These are phyloP conservation scores for Mycosarcoma maydis DNA, from an alignment of 1,284 basidiomycete genomes.

Conservation along the genomic window DNA sequence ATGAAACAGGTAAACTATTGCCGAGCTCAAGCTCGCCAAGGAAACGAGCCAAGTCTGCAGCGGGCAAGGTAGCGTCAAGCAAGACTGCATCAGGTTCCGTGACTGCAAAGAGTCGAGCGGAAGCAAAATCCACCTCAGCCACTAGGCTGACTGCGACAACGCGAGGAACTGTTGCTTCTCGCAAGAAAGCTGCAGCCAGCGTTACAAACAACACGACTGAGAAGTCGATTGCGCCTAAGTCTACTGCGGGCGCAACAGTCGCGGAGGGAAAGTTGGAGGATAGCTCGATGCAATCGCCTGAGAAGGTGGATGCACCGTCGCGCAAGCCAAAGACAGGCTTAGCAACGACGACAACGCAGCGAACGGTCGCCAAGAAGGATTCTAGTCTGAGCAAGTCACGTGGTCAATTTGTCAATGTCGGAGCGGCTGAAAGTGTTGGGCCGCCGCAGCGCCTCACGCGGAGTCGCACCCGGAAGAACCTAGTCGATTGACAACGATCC, in stretches of 20 bases:
- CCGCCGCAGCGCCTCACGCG: slow-evolving; percentile 28
- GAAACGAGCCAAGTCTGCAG: slow-evolving; percentile 13
- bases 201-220: background rate
- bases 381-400: slow-evolving; percentile 6
- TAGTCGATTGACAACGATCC: slow-evolving; percentile 11
- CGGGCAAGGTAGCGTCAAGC: background rate
- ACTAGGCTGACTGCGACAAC: background rate
- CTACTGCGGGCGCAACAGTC: background rate
- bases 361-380: slow-evolving; percentile 7
- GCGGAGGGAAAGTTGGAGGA: background rate
- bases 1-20: background rate
- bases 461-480: slow-evolving; percentile 36
- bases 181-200: slow-evolving; percentile 9
- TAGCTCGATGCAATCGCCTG: background rate
- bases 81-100: slow-evolving; percentile 1
- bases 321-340: background rate
- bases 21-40: slow-evolving; percentile 7
- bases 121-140: background rate
- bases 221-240: background rate
- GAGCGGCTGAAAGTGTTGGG: slow-evolving; percentile 6
- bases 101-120: slow-evolving; percentile 3
- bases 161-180: background rate
- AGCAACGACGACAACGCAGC: slow-evolving; percentile 2
- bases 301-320: slow-evolving; percentile 1
- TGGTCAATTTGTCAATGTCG: slow-evolving; percentile 6